These are phyloP conservation scores for Picea sitchensis DNA, from an alignment of 75 land plant species.

Conservation along the genomic window DNA sequence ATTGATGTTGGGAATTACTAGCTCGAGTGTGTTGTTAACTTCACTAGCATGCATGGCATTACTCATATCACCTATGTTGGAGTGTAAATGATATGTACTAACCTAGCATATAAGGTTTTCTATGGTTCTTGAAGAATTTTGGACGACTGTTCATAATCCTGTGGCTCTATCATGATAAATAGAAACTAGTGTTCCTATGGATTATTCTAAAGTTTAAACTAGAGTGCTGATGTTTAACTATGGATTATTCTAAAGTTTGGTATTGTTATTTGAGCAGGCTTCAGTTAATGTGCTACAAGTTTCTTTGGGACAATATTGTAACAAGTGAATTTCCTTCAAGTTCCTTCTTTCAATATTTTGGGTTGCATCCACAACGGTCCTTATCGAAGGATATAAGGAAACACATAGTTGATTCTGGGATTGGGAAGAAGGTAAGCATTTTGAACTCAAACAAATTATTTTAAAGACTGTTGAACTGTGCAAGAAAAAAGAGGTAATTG, in stretches of 20 bases:
- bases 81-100: too few species aligned
- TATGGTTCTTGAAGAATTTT: too few species aligned
- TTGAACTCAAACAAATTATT: not conserved
- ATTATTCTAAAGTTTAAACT: too few species aligned
- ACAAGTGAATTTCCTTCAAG: constrained; percentile 37
- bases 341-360: constrained; percentile 59
- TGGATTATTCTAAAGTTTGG: not conserved
- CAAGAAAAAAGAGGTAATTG: not conserved
- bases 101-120: too few species aligned
- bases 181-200: too few species aligned
- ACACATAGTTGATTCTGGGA: constrained; percentile 37
- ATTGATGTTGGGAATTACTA: too few species aligned
- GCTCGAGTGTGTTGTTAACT: too few species aligned
- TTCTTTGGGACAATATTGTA: constrained; percentile 69
- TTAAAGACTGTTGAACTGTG: not conserved
- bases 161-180: too few species aligned
- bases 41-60: too few species aligned
- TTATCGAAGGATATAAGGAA: constrained; percentile 55
- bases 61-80: too few species aligned
- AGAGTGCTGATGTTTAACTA: too few species aligned
- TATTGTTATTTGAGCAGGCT: constrained; percentile 45
- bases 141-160: too few species aligned
- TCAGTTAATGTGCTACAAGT: constrained; percentile 93
- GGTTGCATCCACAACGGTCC: constrained; percentile 37
- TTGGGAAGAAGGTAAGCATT: constrained; percentile 36